phyloP scores from a whole-genome alignment of 1,284 basidiomycete genomes.

The Trametes pubescens region DNA sequence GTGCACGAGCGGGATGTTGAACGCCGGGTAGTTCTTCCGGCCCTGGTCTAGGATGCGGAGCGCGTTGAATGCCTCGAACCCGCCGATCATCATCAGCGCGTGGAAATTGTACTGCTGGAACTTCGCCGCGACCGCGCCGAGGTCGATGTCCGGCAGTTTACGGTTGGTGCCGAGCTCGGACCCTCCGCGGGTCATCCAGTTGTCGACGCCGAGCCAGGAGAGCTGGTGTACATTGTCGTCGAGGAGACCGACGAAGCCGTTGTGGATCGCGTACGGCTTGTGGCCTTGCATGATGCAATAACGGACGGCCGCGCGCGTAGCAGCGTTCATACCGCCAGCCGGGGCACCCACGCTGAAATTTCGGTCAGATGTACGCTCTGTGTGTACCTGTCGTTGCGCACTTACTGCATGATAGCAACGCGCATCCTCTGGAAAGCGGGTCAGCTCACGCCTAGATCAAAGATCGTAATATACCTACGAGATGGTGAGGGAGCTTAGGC shows the following conservation, averaged over 20 bases:
- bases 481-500: conserved; percentile 66
- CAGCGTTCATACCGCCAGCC: conserved; percentile 98
- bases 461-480: conserved; percentile 52
- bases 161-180: conserved; percentile 99
- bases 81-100: conserved; percentile 90
- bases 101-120: conserved; percentile 90
- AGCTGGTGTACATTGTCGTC: conserved; percentile 89
- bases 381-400: conserved; percentile 15
- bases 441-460: background rate
- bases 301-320: conserved; percentile 92
- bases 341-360: conserved; percentile 89
- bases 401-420: conserved; percentile 93
- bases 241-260: conserved; percentile 94
- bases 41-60: conserved; percentile 83
- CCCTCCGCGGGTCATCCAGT: conserved; percentile 96
- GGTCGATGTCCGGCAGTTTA: conserved; percentile 83
- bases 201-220: conserved; percentile 97
- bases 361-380: background rate
- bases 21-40: conserved; percentile 85
- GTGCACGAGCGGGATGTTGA: conserved; percentile 94
- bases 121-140: conserved; percentile 88
- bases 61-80: conserved; percentile 93
- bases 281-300: conserved; percentile 95
- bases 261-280: conserved; percentile 90
- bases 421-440: conserved; percentile 70